Evolutionary conservation across 2,329 filamentous ascomycete genomes (phyloP).

Genomic region (Didymella keratinophila): DNA sequence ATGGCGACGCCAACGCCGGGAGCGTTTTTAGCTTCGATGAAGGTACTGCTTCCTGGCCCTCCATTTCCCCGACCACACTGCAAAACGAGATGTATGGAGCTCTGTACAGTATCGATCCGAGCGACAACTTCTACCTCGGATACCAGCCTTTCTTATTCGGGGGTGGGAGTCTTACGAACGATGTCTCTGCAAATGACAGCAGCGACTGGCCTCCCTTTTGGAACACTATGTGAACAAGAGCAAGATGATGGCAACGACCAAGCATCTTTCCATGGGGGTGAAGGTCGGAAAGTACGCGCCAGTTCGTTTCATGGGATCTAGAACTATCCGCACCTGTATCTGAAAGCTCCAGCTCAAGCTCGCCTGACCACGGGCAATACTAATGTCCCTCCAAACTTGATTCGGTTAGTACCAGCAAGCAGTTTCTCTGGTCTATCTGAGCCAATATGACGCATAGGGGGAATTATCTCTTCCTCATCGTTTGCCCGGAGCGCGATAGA

Average conservation of each 20-base stretch:
- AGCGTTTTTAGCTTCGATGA: neutral
- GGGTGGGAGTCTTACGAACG: neutral
- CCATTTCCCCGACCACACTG: neutral
- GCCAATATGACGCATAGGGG: neutral
- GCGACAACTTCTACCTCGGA: neutral
- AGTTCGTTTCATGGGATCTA: neutral
- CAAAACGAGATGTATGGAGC: neutral
- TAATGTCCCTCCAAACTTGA: neutral
- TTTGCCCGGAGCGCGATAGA: neutral
- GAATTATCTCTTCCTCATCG: neutral
- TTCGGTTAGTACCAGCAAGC: neutral
- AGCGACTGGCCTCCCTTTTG: neutral
- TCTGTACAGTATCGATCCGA: neutral
- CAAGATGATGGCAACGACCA: neutral
- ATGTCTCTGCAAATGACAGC: neutral
- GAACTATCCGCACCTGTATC: neutral
- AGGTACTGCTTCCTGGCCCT: neutral
- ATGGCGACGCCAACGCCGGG: neutral
- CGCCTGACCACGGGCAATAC: neutral
- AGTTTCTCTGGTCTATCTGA: neutral
- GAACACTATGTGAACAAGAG: neutral
- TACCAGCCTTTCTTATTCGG: neutral
- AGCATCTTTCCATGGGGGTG: neutral
- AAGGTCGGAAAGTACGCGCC: too few species aligned
- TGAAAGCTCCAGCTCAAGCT: neutral